Conservation (phyloP, 192 early-diverging fungal genomes). For the Coemansia sp. region DNA sequence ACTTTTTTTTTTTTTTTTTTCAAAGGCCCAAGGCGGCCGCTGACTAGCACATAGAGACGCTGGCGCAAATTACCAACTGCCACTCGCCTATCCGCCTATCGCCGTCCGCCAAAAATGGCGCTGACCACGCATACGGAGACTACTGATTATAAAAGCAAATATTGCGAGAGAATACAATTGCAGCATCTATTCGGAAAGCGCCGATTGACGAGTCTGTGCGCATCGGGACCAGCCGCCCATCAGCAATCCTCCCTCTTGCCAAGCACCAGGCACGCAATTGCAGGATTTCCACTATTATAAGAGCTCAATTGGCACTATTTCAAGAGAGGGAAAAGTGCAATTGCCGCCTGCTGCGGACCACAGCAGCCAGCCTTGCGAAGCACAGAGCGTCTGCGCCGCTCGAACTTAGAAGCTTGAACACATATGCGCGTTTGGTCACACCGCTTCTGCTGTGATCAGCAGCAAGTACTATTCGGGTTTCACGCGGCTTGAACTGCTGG, state of each 20-base stretch:
- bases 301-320: neutral
- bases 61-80: neutral
- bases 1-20: neutral
- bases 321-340: neutral
- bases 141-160: neutral
- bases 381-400: neutral
- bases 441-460: neutral
- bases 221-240: constrained; percentile 3
- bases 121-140: neutral
- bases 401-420: neutral
- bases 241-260: constrained; percentile 6
- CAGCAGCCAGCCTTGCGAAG: neutral
- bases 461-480: neutral
- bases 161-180: neutral
- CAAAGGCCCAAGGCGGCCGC: neutral
- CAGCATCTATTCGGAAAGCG: constrained; percentile 1
- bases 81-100: too few relatives aligned
- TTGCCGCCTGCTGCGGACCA: neutral
- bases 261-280: neutral
- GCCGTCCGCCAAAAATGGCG: neutral
- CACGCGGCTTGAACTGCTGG: neutral
- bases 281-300: neutral
- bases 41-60: neutral
- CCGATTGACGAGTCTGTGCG: constrained; percentile 4
- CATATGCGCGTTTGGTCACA: neutral